Evolutionary conservation across 1,284 basidiomycete species (phyloP).

Genomic region (Ustilago nuda): DNA sequence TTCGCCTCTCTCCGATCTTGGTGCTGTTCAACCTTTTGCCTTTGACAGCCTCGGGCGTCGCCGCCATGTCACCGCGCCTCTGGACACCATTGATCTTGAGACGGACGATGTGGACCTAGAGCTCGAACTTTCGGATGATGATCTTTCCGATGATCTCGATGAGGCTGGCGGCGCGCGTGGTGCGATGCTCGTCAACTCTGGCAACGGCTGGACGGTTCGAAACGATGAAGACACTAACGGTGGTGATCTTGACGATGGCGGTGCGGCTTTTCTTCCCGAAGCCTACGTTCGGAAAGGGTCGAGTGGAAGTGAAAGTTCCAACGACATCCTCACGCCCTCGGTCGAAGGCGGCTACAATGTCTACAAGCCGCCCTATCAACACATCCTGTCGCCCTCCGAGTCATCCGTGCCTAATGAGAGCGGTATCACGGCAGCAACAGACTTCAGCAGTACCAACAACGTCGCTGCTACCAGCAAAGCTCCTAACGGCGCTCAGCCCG

Average conservation of each 20-base stretch:
- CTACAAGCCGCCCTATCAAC: conserved; percentile 60
- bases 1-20: conserved; percentile 31
- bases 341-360: conserved; percentile 65
- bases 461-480: background rate
- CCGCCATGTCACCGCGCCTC: conserved; percentile 19
- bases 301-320: conserved; percentile 33
- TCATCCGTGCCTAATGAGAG: conserved; percentile 11
- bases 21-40: conserved; percentile 16
- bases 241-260: conserved; percentile 9
- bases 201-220: conserved; percentile 53
- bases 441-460: background rate
- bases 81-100: conserved; percentile 22
- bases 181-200: conserved; percentile 50
- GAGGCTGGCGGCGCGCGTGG: conserved; percentile 4
- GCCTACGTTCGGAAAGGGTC: conserved; percentile 34
- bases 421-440: background rate
- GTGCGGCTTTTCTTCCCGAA: conserved; percentile 31
- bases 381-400: conserved; percentile 32
- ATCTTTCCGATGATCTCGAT: conserved; percentile 46
- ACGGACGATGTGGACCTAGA: conserved; percentile 48
- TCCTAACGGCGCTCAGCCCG: background rate
- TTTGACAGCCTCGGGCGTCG: conserved; percentile 43
- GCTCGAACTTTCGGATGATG: conserved; percentile 59
- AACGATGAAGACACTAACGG: conserved; percentile 7
- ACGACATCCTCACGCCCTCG: conserved; percentile 57